Conservation (phyloP, 2,329 filamentous ascomycete genomes). For the Colletotrichum kahawae region DNA sequence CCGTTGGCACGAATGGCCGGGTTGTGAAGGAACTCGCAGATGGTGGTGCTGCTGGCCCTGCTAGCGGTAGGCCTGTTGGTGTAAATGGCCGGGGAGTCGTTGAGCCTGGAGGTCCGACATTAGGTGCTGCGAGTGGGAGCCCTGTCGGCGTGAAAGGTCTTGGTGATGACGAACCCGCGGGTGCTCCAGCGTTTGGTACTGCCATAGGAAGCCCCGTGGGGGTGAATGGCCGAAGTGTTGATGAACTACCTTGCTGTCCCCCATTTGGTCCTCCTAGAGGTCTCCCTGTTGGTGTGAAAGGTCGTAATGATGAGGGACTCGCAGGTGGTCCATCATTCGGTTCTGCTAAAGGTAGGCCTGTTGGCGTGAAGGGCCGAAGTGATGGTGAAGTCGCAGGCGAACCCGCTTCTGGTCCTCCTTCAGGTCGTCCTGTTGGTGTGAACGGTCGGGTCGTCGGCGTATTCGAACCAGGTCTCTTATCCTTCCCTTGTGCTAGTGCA, state of each 20-base stretch:
- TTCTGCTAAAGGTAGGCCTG: background rate
- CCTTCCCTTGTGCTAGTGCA: background rate
- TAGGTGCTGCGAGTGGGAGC: background rate
- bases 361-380: background rate
- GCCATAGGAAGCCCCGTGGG: background rate
- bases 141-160: background rate
- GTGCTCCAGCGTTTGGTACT: background rate
- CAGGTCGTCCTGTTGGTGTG: background rate
- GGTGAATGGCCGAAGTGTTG: background rate
- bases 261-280: background rate
- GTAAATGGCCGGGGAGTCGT: background rate
- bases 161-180: rapidly evolving
- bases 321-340: background rate
- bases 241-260: background rate
- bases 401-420: background rate
- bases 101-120: background rate
- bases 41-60: background rate
- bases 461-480: background rate
- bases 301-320: rapidly evolving
- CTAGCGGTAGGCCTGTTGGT: background rate
- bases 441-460: background rate
- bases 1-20: background rate
- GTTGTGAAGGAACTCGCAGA: rapidly evolving
- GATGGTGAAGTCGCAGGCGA: rapidly evolving
- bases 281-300: background rate